Conservation (phyloP, 768 basidiomycete genomes). For the Crassisporium funariophilum region DNA sequence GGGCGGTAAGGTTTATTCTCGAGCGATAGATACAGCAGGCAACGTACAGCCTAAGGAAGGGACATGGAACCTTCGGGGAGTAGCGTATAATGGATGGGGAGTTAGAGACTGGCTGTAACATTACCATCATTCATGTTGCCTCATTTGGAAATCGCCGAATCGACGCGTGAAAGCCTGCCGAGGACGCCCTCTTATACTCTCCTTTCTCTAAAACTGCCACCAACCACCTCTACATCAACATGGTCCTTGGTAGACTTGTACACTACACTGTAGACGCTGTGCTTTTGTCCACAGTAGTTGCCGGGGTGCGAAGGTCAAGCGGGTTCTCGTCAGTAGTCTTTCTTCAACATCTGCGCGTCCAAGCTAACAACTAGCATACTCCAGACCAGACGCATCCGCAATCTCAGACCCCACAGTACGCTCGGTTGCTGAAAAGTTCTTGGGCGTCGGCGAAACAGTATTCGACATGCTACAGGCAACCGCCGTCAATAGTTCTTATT, state of each 20-base stretch:
- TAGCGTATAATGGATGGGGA: constrained; percentile 59
- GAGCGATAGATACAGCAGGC: constrained; percentile 54
- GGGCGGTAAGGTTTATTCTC: constrained; percentile 44
- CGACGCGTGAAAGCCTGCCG: constrained; percentile 1
- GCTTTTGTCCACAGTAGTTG: constrained; percentile 84
- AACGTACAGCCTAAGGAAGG: constrained; percentile 50
- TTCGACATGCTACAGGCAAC: constrained; percentile 85
- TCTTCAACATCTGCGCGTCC: neutral
- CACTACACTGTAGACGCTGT: constrained; percentile 87
- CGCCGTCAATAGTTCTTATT: constrained; percentile 86
- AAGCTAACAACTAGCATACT: constrained; percentile 9
- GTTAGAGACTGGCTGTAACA: constrained; percentile 36
- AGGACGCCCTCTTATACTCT: neutral
- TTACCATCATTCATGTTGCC: neutral
- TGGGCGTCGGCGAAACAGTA: constrained; percentile 85
- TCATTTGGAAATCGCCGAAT: constrained; percentile 11
- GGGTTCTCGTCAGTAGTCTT: constrained; percentile 77
- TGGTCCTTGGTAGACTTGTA: constrained; percentile 71
- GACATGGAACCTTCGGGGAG: constrained; percentile 69
- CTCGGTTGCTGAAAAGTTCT: constrained; percentile 76
- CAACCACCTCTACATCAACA: constrained; percentile 22
- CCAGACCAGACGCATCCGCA: constrained; percentile 62
- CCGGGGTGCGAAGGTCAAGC: constrained; percentile 87
- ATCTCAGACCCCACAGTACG: constrained; percentile 82
- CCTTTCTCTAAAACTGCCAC: constrained; percentile 1